Evolutionary conservation across 2,329 filamentous ascomycete genomes (phyloP), one percentile per base, ranked within the genome.

Genomic region (Hypoxylon sp.): DNA sequence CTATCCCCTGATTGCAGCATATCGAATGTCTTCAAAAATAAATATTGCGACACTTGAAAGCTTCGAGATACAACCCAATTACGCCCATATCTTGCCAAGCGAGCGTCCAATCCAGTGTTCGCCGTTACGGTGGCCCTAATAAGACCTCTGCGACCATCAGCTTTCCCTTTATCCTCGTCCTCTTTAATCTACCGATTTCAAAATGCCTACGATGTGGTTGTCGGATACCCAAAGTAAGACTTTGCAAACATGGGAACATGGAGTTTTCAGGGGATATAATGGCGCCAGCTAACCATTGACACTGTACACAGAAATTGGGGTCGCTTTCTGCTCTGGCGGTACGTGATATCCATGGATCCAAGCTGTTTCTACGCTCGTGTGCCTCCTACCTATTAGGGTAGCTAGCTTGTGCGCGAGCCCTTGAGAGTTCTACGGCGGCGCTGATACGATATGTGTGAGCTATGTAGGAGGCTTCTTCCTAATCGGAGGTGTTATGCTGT

Each of bases 291-390:
- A 65, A 84, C 77, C 60, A 37, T 63, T 44, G n/a, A 53, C 75
- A 39, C 22, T 9, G 37, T 31, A 24, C 44, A 51, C 77, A 98
- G 96, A 99, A 83, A 92, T 98, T 77, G 96, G 96, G 75, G 94
- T 98, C 71, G 93, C 94, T 80, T 99, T 99, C 86, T 98, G 96
- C 87, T 96, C 94, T 78, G 95, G 94, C 78, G 95, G 94, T 97
- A 91, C 75, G 92, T 91, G 46, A 63, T 60, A 61, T 57, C 22
- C 19, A 22, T 22, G 19, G 19, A 22, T 22, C 19, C 22, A 74
- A 26, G 26, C 46, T 46, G n/a, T 11, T 57, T 39, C 14, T 54
- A 26, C 53, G 59, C 57, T 63, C 59, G 66, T 60, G 50, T 63
- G 57, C 39, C 57, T 31, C 22, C 22, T 51, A 29, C 33, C 33